Conservation (phyloP, 257 asterid species). For the Solanum peruvianum region DNA sequence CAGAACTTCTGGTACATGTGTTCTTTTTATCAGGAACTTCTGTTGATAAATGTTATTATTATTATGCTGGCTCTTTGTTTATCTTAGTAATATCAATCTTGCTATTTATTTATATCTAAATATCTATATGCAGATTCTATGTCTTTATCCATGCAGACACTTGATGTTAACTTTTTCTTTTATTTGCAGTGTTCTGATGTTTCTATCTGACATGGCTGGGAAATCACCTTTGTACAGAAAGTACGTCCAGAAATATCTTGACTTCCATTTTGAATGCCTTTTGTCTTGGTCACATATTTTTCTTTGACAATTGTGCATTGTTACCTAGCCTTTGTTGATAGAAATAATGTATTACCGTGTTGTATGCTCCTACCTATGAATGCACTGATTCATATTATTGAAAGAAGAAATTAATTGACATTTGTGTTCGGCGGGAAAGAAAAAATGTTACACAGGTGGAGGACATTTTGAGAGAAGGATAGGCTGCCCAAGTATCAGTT, state of each 20-base stretch:
- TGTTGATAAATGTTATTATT: not conserved
- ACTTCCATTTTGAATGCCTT: not conserved
- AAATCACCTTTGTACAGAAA: constrained; percentile 82
- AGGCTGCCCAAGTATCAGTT: not conserved
- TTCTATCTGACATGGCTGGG: constrained; percentile 95
- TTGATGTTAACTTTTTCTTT: not conserved
- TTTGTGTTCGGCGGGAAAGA: not conserved
- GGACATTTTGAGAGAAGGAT: not conserved
- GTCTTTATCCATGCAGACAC: not conserved
- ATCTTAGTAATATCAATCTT: not conserved
- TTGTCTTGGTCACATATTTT: not conserved
- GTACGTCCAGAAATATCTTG: constrained; percentile 34
- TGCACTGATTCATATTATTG: not conserved
- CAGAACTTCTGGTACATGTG: not conserved
- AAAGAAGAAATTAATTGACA: not conserved
- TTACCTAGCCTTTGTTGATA: not conserved
- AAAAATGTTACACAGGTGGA: not conserved
- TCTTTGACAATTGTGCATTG: not conserved
- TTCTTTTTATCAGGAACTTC: not conserved
- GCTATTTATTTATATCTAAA: not conserved
- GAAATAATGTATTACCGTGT: not conserved
- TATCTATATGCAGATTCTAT: not conserved
- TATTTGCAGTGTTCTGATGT: constrained; percentile 68
- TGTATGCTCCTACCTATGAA: not conserved
- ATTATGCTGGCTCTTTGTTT: not conserved